These are phyloP conservation scores for Arthrobotrys musiformis DNA, from an alignment of 2,329 filamentous ascomycete species.

Conservation along the genomic window DNA sequence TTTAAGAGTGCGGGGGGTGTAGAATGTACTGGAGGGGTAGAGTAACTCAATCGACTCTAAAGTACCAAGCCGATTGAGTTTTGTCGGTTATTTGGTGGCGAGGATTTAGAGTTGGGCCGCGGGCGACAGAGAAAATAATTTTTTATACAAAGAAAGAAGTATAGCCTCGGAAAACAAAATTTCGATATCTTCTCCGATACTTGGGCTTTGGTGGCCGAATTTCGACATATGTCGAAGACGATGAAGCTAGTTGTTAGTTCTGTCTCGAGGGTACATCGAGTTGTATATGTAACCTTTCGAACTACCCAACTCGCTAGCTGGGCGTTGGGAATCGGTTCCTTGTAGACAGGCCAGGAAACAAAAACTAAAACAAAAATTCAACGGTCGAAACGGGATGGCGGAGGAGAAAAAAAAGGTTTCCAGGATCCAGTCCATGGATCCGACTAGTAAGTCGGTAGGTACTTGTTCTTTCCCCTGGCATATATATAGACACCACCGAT, in stretches of 20 bases:
- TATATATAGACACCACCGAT: slow-evolving; percentile 2
- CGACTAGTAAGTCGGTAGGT: background rate
- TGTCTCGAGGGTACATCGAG: slow-evolving; percentile 2
- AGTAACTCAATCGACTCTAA: background rate
- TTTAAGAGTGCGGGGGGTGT: background rate
- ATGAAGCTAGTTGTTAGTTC: slow-evolving; percentile 2
- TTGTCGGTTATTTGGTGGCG: background rate
- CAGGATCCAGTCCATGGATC: slow-evolving; percentile 7
- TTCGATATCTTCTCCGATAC: background rate
- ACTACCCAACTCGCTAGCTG: background rate
- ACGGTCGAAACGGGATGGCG: background rate
- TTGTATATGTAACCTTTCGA: background rate
- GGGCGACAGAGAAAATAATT: background rate
- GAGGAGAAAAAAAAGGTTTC: background rate
- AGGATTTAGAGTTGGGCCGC: background rate
- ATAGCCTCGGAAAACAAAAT: background rate
- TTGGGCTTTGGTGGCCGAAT: background rate
- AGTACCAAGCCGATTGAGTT: slow-evolving; percentile 14
- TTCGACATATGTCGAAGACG: background rate
- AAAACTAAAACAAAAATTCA: background rate
- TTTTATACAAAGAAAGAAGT: background rate
- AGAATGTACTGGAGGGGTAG: no score
- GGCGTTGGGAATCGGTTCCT: slow-evolving; percentile 1
- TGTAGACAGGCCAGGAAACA: background rate
- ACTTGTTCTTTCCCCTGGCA: slow-evolving; percentile 9